These are phyloP conservation scores for Tetrahymena thermophila DNA, from an alignment of 73 alveolate genomes.

Conservation along the genomic window DNA sequence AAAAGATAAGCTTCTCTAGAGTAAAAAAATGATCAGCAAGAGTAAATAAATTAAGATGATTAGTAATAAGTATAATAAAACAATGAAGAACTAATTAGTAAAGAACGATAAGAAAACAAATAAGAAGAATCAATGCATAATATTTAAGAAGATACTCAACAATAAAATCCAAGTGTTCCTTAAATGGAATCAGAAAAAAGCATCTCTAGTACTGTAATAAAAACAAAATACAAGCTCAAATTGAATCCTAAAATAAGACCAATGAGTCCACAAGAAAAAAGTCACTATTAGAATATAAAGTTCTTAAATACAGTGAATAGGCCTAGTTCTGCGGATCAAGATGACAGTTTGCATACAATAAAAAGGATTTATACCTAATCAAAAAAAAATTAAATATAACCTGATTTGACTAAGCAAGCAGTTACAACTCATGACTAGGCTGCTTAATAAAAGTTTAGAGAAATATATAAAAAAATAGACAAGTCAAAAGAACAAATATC, in stretches of 20 bases:
- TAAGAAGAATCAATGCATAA: not conserved
- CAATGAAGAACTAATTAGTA: not conserved
- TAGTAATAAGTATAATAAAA: not conserved
- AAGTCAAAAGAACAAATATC: not conserved
- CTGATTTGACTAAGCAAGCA: not conserved
- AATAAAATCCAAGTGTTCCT: not conserved
- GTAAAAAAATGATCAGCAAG: not conserved
- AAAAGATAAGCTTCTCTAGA: not conserved
- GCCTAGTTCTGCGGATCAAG: not conserved
- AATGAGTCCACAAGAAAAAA: not conserved
- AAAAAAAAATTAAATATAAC: not conserved
- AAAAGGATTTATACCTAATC: not conserved
- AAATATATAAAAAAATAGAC: not conserved
- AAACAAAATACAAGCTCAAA: not conserved
- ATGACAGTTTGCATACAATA: not conserved
- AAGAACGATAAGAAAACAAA: not conserved
- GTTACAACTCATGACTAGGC: not conserved
- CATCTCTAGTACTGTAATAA: not conserved
- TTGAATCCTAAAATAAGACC: not conserved
- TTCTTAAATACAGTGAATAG: not conserved
- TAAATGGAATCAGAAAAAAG: not conserved
- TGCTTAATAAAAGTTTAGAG: not conserved
- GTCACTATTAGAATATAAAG: not conserved
- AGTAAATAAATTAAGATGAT: not conserved
- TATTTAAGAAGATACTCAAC: not conserved